phyloP scores from a whole-genome alignment of 2,329 filamentous ascomycete genomes.

The Clarireedia homoeocarpa region DNA sequence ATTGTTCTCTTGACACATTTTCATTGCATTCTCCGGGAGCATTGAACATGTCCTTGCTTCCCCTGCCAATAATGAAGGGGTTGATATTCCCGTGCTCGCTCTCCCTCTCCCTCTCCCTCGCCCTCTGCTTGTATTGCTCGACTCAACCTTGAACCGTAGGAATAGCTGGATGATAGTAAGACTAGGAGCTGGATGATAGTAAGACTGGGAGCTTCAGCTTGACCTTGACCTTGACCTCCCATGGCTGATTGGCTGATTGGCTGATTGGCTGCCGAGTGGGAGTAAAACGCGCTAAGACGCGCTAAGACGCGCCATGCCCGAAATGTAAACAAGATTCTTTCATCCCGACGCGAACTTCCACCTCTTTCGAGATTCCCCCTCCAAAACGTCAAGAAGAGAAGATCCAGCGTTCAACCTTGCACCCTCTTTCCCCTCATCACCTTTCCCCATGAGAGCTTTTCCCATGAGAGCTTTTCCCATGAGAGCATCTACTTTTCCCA shows the following conservation, averaged over 20 bases:
- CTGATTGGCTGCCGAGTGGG: not conserved
- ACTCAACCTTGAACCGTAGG: too few relatives aligned
- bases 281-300: conserved; percentile 3
- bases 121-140: too few relatives aligned
- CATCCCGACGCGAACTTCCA: not conserved
- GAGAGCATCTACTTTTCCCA: too few relatives aligned
- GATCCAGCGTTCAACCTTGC: not conserved
- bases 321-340: conserved; percentile 6
- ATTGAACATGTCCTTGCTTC: not conserved
- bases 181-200: too few relatives aligned
- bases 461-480: too few relatives aligned
- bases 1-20: too few relatives aligned
- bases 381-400: not conserved
- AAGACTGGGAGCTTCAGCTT: not conserved
- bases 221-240: not conserved
- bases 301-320: not conserved
- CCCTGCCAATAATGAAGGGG: too few relatives aligned
- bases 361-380: not conserved
- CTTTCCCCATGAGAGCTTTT: not conserved
- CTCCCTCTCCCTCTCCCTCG: too few relatives aligned
- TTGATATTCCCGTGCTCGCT: too few relatives aligned
- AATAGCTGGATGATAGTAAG: not conserved
- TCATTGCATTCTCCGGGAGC: not conserved
- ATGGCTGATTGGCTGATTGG: not conserved
- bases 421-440: not conserved